Conservation (phyloP, 345 rosid species). For the Linum lewisii region DNA sequence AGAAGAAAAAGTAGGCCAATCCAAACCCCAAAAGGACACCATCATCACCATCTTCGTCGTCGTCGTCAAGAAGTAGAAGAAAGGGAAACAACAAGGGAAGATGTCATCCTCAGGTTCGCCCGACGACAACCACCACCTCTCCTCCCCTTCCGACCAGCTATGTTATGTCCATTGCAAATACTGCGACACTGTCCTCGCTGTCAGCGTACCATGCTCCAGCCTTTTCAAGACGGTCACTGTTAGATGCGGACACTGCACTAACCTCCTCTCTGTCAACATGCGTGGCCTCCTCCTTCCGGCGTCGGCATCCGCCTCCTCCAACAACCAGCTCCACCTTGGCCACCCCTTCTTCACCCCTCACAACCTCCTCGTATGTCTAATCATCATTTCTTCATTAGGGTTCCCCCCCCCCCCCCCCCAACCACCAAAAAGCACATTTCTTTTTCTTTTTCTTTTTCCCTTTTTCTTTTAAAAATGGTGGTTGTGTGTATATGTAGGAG, state of each 20-base stretch:
- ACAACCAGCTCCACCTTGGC: slow-evolving; percentile 62
- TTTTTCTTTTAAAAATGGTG: neutral
- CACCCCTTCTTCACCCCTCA: slow-evolving; percentile 69
- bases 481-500: slow-evolving; percentile 39
- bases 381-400: slow-evolving; percentile 12
- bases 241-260: slow-evolving; percentile 93
- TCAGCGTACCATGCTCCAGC: slow-evolving; percentile 92
- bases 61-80: too few species aligned
- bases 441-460: neutral
- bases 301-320: slow-evolving; percentile 7
- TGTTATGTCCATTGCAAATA: slow-evolving; percentile 96
- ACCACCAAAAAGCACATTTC: neutral
- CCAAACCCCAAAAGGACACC: too few species aligned
- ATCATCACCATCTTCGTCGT: too few species aligned
- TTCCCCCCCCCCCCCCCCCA: neutral
- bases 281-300: slow-evolving; percentile 57
- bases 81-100: slow-evolving; percentile 13
- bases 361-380: slow-evolving; percentile 58
- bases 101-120: slow-evolving; percentile 70
- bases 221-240: slow-evolving; percentile 93
- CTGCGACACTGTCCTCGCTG: slow-evolving; percentile 91
- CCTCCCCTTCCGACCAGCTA: slow-evolving; percentile 90
- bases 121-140: slow-evolving; percentile 38
- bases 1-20: too few species aligned
- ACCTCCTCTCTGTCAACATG: slow-evolving; percentile 79